Evolutionary conservation across 176 grass and related monocot species (phyloP).

Genomic region (Zizania latifolia): DNA sequence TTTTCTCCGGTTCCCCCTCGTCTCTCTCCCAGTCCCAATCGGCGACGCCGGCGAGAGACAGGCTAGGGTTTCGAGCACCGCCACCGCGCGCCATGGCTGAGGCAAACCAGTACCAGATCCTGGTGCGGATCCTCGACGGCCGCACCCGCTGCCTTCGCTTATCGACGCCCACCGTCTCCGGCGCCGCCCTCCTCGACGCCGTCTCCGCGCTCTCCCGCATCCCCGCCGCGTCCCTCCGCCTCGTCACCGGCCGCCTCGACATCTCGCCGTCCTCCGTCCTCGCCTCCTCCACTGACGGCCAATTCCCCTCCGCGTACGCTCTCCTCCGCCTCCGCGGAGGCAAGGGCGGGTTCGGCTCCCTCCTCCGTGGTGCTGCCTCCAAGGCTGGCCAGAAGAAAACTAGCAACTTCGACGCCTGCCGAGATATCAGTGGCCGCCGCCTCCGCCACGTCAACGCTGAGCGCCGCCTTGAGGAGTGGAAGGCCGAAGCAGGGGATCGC

Average conservation of each 20-base stretch:
- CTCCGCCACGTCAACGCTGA: constrained; percentile 96
- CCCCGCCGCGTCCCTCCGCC: constrained; percentile 37
- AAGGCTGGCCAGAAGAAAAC: constrained; percentile 99
- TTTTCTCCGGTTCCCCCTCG: not conserved
- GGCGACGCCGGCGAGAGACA: not conserved
- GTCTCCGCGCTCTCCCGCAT: constrained; percentile 35
- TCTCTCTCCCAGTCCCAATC: not conserved
- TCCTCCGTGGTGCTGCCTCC: constrained; percentile 85
- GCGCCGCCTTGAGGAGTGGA: constrained; percentile 94
- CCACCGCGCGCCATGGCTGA: constrained; percentile 34
- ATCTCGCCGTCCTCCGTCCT: constrained; percentile 39
- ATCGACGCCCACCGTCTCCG: constrained; percentile 49
- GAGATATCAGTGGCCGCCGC: constrained; percentile 84
- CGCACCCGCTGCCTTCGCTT: constrained; percentile 61
- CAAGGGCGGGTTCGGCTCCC: constrained; percentile 93
- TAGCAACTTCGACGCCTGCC: constrained; percentile 93
- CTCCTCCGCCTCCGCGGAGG: constrained; percentile 81
- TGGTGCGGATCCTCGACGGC: constrained; percentile 72
- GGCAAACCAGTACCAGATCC: constrained; percentile 55
- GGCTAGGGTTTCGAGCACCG: constrained; percentile 40
- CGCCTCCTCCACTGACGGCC: constrained; percentile 21
- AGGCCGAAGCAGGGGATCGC: constrained; percentile 61
- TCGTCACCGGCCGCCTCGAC: constrained; percentile 48
- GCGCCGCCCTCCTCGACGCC: constrained; percentile 37
- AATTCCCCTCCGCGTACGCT: constrained; percentile 51